phyloP scores from a whole-genome alignment of 345 rosid genomes.

The Mercurialis annua region DNA sequence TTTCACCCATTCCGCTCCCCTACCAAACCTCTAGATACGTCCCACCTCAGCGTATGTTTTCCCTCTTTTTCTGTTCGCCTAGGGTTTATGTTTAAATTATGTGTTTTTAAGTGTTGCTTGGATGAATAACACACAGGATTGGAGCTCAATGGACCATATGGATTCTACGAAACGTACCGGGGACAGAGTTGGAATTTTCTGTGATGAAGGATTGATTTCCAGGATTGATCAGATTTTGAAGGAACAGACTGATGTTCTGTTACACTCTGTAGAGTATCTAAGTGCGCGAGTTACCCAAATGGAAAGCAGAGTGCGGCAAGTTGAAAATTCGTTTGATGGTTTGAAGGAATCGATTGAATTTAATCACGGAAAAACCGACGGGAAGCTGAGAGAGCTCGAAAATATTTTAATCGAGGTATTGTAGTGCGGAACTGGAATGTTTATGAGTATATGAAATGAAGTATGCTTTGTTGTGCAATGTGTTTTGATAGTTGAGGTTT shows the following conservation, averaged over 20 bases:
- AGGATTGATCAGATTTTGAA: slow-evolving; percentile 43
- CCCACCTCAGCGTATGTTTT: slow-evolving; percentile 20
- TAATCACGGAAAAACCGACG: slow-evolving; percentile 43
- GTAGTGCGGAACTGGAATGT: neutral
- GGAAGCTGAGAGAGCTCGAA: slow-evolving; percentile 48
- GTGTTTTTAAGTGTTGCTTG: neutral
- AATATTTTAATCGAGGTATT: slow-evolving; percentile 48
- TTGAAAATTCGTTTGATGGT: slow-evolving; percentile 43
- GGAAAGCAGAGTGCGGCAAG: slow-evolving; percentile 39
- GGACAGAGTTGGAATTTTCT: slow-evolving; percentile 17
- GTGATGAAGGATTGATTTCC: slow-evolving; percentile 30
- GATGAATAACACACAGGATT: slow-evolving; percentile 18
- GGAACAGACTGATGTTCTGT: slow-evolving; percentile 38
- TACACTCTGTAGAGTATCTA: slow-evolving; percentile 40
- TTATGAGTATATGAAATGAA: neutral
- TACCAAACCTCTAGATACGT: neutral
- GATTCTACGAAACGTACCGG: slow-evolving; percentile 19
- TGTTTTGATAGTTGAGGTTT: slow-evolving; percentile 1
- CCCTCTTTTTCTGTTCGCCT: neutral
- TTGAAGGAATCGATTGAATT: slow-evolving; percentile 39
- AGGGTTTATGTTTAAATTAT: neutral
- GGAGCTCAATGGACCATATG: slow-evolving; percentile 21
- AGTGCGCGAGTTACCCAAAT: slow-evolving; percentile 44
- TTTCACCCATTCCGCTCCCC: slow-evolving; percentile 14
- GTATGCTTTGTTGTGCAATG: neutral